Evolutionary conservation across 805 yeast species (phyloP), one percentile per base, ranked within the genome.

Genomic region (Lachancea kluyveri): DNA sequence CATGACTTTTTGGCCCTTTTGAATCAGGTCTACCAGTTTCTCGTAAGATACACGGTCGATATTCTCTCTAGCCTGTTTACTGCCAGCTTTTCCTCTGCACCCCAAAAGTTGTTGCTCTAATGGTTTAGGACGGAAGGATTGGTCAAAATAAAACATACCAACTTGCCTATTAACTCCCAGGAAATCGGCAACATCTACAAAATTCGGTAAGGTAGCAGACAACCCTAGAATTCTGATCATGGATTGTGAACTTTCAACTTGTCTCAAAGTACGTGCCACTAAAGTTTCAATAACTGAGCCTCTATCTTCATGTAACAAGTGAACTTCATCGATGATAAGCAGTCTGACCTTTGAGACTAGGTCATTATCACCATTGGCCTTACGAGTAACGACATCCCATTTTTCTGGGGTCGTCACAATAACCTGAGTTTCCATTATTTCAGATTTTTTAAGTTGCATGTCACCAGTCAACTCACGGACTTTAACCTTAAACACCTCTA

Each of bases 321-420:
- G 98, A 0, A 92, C 97, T 60, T 92, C 98, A 66, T 92, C 98
- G 39, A 92, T 88, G 37, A 92, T 85, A 36, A 92, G 62, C 9
- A 92, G 61, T 54, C 79, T 84, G 7, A 92, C 94, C 46, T 86
- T 87, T 8, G 82, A 75, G 3, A 85, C 84, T 28, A 88, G 58
- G 44, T 87, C 95, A 30, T 74, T 75, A 48, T 88, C 96, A 31
- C 96, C 96, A 44, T 71, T 80, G 22, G 88, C 79, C 52, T 92
- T 92, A 52, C 97, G 73, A 0, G 98, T 90, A 2, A 92, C 96
- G 2, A 92, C 96, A 61, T 87, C 96, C 96, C 96, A 87, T 56
- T 87, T 87, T 52, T 87, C 96, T 0, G 96, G 96, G 0, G 96
- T 87, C 1, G 96, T 88, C 3, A 87, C 96, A 41, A 87, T 82